Conservation (phyloP, 768 basidiomycete genomes). For the Kwoniella mangroviensis region DNA sequence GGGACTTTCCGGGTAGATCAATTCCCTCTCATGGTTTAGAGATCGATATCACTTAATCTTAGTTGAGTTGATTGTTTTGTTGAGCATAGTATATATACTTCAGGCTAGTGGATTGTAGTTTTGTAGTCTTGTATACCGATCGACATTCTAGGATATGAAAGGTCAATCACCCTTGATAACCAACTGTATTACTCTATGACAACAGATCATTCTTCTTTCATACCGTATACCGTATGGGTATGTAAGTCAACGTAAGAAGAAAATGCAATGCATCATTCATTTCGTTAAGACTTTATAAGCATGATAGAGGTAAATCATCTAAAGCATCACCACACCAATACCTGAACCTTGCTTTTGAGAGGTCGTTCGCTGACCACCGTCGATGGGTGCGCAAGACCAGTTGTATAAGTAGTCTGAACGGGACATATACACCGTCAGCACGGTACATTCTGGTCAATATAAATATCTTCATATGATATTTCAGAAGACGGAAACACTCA, state of each 20-base stretch:
- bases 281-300: neutral
- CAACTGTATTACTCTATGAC: too few species aligned
- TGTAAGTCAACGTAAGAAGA: neutral
- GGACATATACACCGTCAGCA: neutral
- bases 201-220: too few species aligned
- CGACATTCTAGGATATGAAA: neutral
- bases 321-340: conserved; percentile 84
- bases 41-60: conserved; percentile 26
- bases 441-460: neutral
- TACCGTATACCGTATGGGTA: neutral
- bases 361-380: conserved; percentile 65
- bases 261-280: neutral
- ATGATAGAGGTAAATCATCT: conserved; percentile 28
- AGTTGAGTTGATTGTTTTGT: conserved; percentile 17
- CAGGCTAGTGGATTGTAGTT: conserved; percentile 23
- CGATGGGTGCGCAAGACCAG: conserved; percentile 81
- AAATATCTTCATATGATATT: conserved; percentile 30
- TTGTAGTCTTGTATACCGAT: neutral
- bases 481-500: conserved; percentile 61
- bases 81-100: conserved; percentile 31
- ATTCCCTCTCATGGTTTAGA: conserved; percentile 14
- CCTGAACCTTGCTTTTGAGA: conserved; percentile 61
- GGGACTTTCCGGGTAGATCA: neutral
- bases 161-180: too few species aligned
- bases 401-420: conserved; percentile 78